Base-by-base conservation (phyloP, 2,329 filamentous ascomycete species). In the Fusarium domesticum region DNA sequence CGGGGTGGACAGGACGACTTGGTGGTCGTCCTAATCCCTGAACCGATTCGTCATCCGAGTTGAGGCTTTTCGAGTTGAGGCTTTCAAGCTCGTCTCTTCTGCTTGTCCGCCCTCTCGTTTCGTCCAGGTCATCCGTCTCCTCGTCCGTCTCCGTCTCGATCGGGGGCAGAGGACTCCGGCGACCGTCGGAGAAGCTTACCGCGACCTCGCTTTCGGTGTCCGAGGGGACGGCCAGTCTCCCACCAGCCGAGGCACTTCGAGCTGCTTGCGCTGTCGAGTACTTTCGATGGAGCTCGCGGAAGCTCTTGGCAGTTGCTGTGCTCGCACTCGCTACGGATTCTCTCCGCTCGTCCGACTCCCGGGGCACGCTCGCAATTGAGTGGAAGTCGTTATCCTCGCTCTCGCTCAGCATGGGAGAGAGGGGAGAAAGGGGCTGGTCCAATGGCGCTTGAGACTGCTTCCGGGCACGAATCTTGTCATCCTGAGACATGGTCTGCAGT, bases 401-500 rank as follows among this genome's bases (percentile, higher is more conserved):
- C 16, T 59, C 60, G 44, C 64, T 70, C 14, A 56, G 48, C 15
- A 63, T 53, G 4, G 70, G 64, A 4, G 70, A 71, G 12, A 60
- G 50, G n/a, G 62, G 58, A 12, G 47, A 71, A 12, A 61, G 50
- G n/a, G 62, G 58, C 14, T 47, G 61, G 20, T 72, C 70, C 35
- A 69, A 65, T 35, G 67, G 69, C 36, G 23, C 23, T 12, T 73
- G 70, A 5, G 70, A 65, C 34, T 71, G 68, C 53, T 78, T 87
- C 42, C 83, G 77, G 37, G 84, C 72, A 45, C 83, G 80, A 33
- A 89, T 70, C 30, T 84, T 81, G 59, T 91, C 86, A 48, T 92
- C 87, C 0, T 82, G 77, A 1, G 84, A 78, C 68, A 91, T 81
- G 47, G 79, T 85, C 59, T 92, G 85, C 72, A 96, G 84, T 57